Percentiles rank a stretch among this genome's conserved stretches.
phyloP scores from a whole-genome alignment of 345 rosid species.

The Pelargonium nanum region DNA sequence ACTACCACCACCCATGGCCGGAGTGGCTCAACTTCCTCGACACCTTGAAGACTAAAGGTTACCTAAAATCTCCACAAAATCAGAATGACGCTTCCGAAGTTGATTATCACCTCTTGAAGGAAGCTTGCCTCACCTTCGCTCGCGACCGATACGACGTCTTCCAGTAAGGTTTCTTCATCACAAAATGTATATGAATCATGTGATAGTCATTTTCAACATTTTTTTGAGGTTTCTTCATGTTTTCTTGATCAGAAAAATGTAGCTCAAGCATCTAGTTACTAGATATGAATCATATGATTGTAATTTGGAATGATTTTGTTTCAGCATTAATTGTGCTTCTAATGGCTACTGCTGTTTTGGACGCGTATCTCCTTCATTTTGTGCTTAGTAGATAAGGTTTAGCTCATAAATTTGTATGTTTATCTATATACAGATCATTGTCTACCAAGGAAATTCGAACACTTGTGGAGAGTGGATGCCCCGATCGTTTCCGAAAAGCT shows the following conservation, averaged over 20 bases:
- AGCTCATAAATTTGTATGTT: not conserved
- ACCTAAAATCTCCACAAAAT: constrained; percentile 20
- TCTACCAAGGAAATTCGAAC: constrained; percentile 44
- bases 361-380: no score
- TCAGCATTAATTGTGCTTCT: not conserved
- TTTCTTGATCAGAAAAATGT: no score
- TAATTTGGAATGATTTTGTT: not conserved
- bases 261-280: no score
- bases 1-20: constrained; percentile 65
- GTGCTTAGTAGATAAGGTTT: not conserved
- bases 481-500: constrained; percentile 60
- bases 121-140: constrained; percentile 77
- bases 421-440: constrained; percentile 43
- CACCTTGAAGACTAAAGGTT: constrained; percentile 57
- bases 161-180: constrained; percentile 23
- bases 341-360: not conserved
- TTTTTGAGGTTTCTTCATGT: no score
- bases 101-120: constrained; percentile 30
- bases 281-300: not conserved
- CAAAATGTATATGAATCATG: not conserved
- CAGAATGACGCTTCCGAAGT: not conserved
- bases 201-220: no score
- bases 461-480: constrained; percentile 73
- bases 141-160: constrained; percentile 79
- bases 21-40: constrained; percentile 80